Evolutionary conservation across 1,139 yeast species (phyloP).

Genomic region (Taphrina wiesneri): DNA sequence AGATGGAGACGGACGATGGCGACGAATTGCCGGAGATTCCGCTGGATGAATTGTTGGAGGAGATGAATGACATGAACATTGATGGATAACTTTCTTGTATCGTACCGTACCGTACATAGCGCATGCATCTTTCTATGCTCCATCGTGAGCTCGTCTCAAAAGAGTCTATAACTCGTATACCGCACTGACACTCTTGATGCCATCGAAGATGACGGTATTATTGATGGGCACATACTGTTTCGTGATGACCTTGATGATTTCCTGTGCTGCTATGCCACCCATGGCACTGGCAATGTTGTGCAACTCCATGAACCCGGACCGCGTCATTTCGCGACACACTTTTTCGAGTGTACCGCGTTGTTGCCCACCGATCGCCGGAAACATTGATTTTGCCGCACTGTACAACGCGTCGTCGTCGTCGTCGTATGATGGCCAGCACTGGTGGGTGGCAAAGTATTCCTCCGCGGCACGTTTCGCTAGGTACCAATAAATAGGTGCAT

Average conservation of each 20-base stretch:
- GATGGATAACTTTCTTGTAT: constrained; percentile 45
- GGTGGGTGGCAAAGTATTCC: not conserved
- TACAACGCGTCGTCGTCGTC: not conserved
- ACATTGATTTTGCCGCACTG: not conserved
- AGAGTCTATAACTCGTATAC: constrained; percentile 52
- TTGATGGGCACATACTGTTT: constrained; percentile 73
- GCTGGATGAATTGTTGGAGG: constrained; percentile 55
- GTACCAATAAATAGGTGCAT: constrained; percentile 34
- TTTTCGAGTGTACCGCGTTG: constrained; percentile 1
- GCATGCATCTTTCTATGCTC: not conserved
- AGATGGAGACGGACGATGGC: constrained; percentile 39
- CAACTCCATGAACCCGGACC: constrained; percentile 51
- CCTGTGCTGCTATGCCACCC: constrained; percentile 82
- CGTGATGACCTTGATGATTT: constrained; percentile 59
- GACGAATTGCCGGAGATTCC: constrained; percentile 53
- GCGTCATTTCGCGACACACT: constrained; percentile 39
- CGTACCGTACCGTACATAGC: not conserved
- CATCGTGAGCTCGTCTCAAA: not conserved
- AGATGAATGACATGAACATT: constrained; percentile 86
- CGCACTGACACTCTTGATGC: constrained; percentile 56
- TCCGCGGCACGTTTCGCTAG: constrained; percentile 27
- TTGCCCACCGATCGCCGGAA: not conserved
- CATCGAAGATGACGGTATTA: constrained; percentile 68
- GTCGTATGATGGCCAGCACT: not conserved
- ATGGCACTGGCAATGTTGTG: constrained; percentile 57